These are phyloP conservation scores for Dipteronia sinensis DNA, from an alignment of 345 rosid species.

Conservation along the genomic window DNA sequence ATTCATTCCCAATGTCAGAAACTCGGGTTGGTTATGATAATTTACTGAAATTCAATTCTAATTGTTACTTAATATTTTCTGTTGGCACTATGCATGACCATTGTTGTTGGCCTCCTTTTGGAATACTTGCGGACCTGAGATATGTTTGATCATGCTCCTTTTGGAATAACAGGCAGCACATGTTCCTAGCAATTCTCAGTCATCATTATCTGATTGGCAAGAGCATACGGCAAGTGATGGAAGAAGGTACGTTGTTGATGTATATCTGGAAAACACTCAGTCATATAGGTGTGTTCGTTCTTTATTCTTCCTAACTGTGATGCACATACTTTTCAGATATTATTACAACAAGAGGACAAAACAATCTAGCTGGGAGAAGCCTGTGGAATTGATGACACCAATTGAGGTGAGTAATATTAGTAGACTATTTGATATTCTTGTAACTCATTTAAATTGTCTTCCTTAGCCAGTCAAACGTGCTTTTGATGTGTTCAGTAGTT, in stretches of 20 bases:
- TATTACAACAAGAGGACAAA: slow-evolving; percentile 92
- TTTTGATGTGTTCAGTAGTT: slow-evolving; percentile 11
- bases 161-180: slow-evolving; percentile 37
- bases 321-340: slow-evolving; percentile 53
- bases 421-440: slow-evolving; percentile 7
- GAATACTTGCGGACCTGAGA: neutral
- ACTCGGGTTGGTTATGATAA: neutral
- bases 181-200: slow-evolving; percentile 45
- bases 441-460: slow-evolving; percentile 9
- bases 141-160: slow-evolving; percentile 3
- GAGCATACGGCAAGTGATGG: slow-evolving; percentile 91
- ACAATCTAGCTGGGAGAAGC: slow-evolving; percentile 99
- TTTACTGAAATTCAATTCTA: neutral
- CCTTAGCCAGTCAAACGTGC: slow-evolving; percentile 2
- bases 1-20: neutral
- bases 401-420: slow-evolving; percentile 69
- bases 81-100: neutral
- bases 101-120: neutral
- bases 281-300: neutral
- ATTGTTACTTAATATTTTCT: neutral
- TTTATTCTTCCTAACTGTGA: neutral
- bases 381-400: slow-evolving; percentile 91
- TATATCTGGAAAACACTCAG: neutral
- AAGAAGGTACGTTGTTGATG: slow-evolving; percentile 62
- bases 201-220: slow-evolving; percentile 85